Base-by-base conservation (phyloP, 495 filamentous ascomycete species). In the Aspergillus olivimuriae region DNA sequence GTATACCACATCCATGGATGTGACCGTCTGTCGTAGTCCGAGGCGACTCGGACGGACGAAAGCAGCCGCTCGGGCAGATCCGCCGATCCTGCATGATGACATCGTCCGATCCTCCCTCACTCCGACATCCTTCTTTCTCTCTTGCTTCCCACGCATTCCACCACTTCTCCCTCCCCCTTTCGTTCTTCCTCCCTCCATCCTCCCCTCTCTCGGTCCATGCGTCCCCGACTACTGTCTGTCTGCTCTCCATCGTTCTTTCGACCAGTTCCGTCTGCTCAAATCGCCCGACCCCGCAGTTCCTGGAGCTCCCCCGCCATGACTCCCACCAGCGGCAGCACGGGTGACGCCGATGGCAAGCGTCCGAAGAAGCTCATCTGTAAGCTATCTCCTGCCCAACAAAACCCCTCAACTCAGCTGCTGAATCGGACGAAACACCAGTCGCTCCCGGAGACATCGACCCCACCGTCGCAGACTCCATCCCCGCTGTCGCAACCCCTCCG, bases 321-420 rank as follows among this genome's bases (percentile, higher is more conserved):
- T 21, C 26, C 33, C 10, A 15, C 28, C 23, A 26, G 17, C 4
- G 34, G 34, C 12, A 38, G 23, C 26, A 20, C 34, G 19, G 34
- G 39, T 30, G 48, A 19, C 18, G 34, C 10, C 36, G 24, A 45
- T 14, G 32, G 34, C 11, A 48, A 42, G 30, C 67, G 61, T 28
- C 69, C 69, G 16, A 70, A 70, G 56, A 69, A 70, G 52, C 57
- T 73, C 1, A 70, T 73, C 37, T 73, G 69, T 73, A 60, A 17
- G 61, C 44, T 33, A 14, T 24, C 21, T 18, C 33, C 33, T 26
- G 28, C 39, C 3, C 14, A 34, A 17, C 28, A 34, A 17, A 4
- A 39, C 12, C 0, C 20, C 35, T 21, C 26, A 46, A 12, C 28
- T 50, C 38, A 44, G 61, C 55, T 34, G 36, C 43, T 40, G 15